Percentiles rank a stretch among this genome's conserved stretches.
phyloP scores from a whole-genome alignment of 2,329 filamentous ascomycete genomes.

The Xylariaceae sp. region DNA sequence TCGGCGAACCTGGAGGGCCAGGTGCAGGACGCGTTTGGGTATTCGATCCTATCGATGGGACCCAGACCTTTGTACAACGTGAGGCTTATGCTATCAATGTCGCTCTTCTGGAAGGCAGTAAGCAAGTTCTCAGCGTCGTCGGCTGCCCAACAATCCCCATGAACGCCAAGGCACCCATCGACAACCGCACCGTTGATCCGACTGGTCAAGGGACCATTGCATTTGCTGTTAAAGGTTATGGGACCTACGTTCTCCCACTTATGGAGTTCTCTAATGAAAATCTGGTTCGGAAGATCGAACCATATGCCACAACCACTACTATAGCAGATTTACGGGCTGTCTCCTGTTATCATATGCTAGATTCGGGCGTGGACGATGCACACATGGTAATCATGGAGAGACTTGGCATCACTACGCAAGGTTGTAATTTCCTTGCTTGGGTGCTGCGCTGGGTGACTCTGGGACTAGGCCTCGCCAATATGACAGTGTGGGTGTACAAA shows the following conservation, averaged over 20 bases:
- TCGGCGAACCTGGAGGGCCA: conserved; percentile 43
- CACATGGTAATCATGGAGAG: conserved; percentile 52
- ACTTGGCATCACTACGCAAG: conserved; percentile 52
- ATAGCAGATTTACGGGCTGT: conserved; percentile 48
- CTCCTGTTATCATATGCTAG: conserved; percentile 52
- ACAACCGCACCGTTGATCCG: conserved; percentile 52
- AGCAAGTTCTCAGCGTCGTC: conserved; percentile 57
- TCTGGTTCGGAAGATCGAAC: conserved; percentile 42
- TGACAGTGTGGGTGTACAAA: conserved; percentile 63
- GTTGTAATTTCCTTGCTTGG: conserved; percentile 62
- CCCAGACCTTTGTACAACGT: conserved; percentile 60
- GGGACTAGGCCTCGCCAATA: conserved; percentile 58
- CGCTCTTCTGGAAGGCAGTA: conserved; percentile 56
- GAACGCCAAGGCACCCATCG: conserved; percentile 46
- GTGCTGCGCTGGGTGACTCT: conserved; percentile 61
- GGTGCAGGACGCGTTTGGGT: conserved; percentile 57
- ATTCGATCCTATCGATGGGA: conserved; percentile 67
- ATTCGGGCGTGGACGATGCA: conserved; percentile 55
- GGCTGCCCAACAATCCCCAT: conserved; percentile 53
- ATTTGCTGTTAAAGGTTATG: conserved; percentile 56
- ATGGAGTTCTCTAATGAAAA: conserved; percentile 31
- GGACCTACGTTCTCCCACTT: conserved; percentile 54
- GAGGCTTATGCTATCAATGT: conserved; percentile 65
- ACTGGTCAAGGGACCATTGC: conserved; percentile 54
- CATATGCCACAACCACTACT: conserved; percentile 35